Evolutionary conservation across 192 early-diverging fungal species (phyloP), one percentile per base, ranked within the genome.

Genomic region (Podila verticillata): DNA sequence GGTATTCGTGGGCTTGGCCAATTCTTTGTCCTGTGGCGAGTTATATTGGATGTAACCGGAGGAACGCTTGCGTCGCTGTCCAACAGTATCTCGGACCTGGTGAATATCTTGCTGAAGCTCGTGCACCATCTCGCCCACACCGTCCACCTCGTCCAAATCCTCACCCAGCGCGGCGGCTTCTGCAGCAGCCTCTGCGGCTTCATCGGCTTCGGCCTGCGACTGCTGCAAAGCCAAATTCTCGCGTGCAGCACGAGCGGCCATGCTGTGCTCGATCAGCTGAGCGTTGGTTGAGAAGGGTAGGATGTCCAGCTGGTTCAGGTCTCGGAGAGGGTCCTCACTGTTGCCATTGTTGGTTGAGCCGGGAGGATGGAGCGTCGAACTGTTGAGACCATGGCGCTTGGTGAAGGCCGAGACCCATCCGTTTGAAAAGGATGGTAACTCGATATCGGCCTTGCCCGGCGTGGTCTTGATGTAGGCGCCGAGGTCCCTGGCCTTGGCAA

Each of bases 321-420:
- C 26, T 57, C 34, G 13, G 13, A 24, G 24, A 47, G 57, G 19
- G 63, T 36, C 8, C 20, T 48, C 26, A 54, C 49, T 2, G 24
- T 29, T 17, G 61, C 13, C 7, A 35, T 15, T 36, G 35, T 54
- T 35, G 22, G 58, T 26, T 20, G 58, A 60, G 15, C 74, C 74
- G 17, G 61, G 54, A 6, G 75, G 57, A 35, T 80, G 71, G 56
- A 80, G 67, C 15, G 22, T 24, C 3, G 69, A 10, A 5, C 77
- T 70, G 13, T 60, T 30, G 15, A 80, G 61, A 30, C 20, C 47
- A 34, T 80, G 63, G 13, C 77, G 65, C 26, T 80, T 72, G n/a
- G 77, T 80, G n/a, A 80, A 80, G 2, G 69, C 77, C 2, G 77
- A 80, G 3, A 80, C 77, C 77, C 77, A 80, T 15, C 77, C 77